Percentiles rank a stretch among this genome's conserved stretches.
phyloP scores from a whole-genome alignment of 129 eudicot genomes.

The Chrysanthemum seticuspe region DNA sequence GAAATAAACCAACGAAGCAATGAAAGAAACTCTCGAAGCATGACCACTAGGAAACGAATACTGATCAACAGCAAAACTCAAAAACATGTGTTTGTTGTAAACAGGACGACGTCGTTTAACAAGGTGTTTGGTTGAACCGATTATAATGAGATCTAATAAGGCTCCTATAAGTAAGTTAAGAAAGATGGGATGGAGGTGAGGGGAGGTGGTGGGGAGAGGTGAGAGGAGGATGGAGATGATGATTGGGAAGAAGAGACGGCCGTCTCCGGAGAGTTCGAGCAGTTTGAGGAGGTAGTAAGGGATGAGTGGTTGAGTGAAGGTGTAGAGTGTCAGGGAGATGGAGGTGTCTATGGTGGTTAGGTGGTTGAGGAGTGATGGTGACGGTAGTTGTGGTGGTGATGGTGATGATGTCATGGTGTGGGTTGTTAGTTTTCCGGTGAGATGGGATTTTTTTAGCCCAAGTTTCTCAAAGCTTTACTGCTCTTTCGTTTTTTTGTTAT shows the following conservation, averaged over 20 bases:
- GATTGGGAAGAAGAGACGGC: slow-evolving; percentile 88
- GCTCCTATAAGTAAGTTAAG: slow-evolving; percentile 49
- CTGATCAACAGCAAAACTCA: slow-evolving; percentile 58
- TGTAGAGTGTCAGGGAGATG: slow-evolving; percentile 56
- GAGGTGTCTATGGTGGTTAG: slow-evolving; percentile 42
- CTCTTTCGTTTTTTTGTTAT: too few relatives aligned
- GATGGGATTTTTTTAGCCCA: too few relatives aligned
- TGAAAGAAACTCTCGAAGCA: slow-evolving; percentile 60
- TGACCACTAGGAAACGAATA: slow-evolving; percentile 98
- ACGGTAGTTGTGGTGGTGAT: slow-evolving; percentile 32
- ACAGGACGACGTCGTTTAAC: slow-evolving; percentile 75
- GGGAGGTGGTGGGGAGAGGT: slow-evolving; percentile 18
- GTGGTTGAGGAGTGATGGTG: slow-evolving; percentile 44
- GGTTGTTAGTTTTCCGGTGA: not conserved
- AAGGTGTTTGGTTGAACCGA: slow-evolving; percentile 61
- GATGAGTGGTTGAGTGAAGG: slow-evolving; percentile 49
- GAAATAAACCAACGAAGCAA: slow-evolving; percentile 45
- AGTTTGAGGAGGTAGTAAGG: slow-evolving; percentile 58
- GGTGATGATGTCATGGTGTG: slow-evolving; percentile 12
- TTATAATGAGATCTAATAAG: slow-evolving; percentile 47
- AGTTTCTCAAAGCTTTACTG: too few relatives aligned
- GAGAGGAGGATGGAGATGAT: slow-evolving; percentile 47
- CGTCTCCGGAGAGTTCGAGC: slow-evolving; percentile 89
- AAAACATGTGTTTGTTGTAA: slow-evolving; percentile 64
- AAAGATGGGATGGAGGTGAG: slow-evolving; percentile 36